A percentile compares a stretch with the other conserved stretches of the same genome.
These are phyloP conservation scores for Ophiostoma pallidulum DNA, from an alignment of 2,329 filamentous ascomycete genomes.

Conservation along the genomic window DNA sequence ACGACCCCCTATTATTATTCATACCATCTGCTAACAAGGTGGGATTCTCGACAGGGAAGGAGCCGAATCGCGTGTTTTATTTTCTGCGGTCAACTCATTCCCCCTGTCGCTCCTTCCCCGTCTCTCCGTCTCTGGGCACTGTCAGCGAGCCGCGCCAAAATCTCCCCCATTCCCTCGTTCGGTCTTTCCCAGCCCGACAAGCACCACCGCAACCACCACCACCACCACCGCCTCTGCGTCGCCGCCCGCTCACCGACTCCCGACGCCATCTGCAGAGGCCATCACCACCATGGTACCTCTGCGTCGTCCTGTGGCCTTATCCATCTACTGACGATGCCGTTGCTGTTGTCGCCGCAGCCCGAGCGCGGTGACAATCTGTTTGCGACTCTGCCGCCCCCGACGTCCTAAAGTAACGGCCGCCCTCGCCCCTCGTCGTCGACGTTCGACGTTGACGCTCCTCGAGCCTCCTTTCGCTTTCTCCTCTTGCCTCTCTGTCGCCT, in stretches of 20 bases:
- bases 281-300: background rate
- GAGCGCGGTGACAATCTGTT: conserved; percentile 8
- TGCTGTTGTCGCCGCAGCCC: conserved; percentile 10
- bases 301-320: background rate
- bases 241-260: background rate
- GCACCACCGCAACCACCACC: no score
- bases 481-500: no score
- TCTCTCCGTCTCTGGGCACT: no score
- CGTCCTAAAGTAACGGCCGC: no score
- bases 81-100: conserved; percentile 7
- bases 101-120: background rate
- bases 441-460: no score
- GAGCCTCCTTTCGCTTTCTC: no score
- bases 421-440: no score
- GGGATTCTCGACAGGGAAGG: conserved; percentile 1
- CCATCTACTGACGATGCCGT: conserved; percentile 12
- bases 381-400: background rate
- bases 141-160: no score
- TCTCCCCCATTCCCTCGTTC: background rate
- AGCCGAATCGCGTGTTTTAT: conserved; percentile 12
- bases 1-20: background rate
- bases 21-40: background rate
- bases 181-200: no score
- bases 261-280: background rate
- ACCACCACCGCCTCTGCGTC: background rate